Percentiles rank a stretch among this genome's conserved stretches.
Conservation (phyloP, 768 basidiomycete genomes). For the Boletellus ananas region DNA sequence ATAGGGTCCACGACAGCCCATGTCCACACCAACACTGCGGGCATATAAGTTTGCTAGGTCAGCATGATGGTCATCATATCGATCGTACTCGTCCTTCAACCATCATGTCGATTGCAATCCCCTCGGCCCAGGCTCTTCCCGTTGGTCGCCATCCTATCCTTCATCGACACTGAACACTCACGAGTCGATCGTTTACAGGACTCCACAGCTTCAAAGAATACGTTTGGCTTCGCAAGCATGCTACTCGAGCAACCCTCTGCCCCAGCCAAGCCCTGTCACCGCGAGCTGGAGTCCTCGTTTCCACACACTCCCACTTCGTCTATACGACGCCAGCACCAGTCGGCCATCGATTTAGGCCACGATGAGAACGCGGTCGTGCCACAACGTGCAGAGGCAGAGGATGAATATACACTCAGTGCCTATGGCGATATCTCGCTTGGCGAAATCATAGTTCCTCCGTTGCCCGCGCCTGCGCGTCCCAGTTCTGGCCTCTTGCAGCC, state of each 20-base stretch:
- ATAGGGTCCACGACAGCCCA: conserved; percentile 8
- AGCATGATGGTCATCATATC: not conserved
- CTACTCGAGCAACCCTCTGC: not conserved
- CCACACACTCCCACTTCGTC: not conserved
- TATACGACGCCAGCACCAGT: not conserved
- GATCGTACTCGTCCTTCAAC: not conserved
- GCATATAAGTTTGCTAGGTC: conserved; percentile 11
- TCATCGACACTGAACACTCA: not conserved
- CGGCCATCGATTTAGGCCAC: not conserved
- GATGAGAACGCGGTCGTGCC: not conserved
- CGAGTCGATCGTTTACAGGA: conserved; percentile 3
- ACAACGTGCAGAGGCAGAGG: conserved; percentile 18
- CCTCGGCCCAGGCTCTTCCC: conserved; percentile 1
- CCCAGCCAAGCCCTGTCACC: not conserved
- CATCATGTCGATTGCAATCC: conserved; percentile 8
- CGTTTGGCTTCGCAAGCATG: not conserved
- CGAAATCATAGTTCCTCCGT: conserved; percentile 35
- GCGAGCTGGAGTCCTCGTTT: not conserved
- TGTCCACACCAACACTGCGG: conserved; percentile 3
- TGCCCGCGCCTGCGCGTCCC: not conserved
- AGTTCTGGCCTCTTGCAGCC: not conserved
- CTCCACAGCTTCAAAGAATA: conserved; percentile 1
- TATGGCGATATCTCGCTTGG: conserved; percentile 46
- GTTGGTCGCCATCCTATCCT: conserved; percentile 1
- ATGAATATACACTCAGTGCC: conserved; percentile 39